Evolutionary conservation across 2,329 filamentous ascomycete species (phyloP), one percentile per base, ranked within the genome.

Genomic region (Cladophialophora psammophila): DNA sequence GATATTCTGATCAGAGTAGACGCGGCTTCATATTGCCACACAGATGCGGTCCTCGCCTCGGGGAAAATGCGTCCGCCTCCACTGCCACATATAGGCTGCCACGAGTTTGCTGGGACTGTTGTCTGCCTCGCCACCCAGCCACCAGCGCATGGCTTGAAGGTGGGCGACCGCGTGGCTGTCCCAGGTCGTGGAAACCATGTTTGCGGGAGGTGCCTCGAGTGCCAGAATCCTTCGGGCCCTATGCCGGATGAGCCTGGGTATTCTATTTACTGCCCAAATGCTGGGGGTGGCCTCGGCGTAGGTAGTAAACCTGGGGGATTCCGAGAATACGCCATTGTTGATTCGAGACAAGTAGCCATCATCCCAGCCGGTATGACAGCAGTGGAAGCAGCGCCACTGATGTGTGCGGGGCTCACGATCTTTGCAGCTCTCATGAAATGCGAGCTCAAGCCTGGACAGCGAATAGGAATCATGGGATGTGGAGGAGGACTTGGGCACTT

Each of bases 401-500:
- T 71, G 68, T 71, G 69, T 55, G 69, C 68, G 20, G 70, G 70
- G 6, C 64, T 70, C 20, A 72, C 70, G 7, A 63, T 72, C 50
- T 72, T 55, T 42, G 54, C 62, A 8, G 67, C 68, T 7, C 18
- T 72, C 7, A 68, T 34, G 31, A 64, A 60, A 53, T 65, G 64
- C 35, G 55, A 65, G 12, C 57, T 69, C 31, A 31, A 56, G 12
- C 67, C 64, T 0, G 77, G 78, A 0, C 75, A 76, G 50, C 68
- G 78, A 20, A 84, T 94, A 69, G 92, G 91, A 9, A 82, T 94
- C 4, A 89, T 93, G 59, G 91, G 91, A 1, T 78, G 76, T 42
- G 83, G 94, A 0, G 91, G 91, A 65, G 91, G 91, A 1, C 83
- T 94, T 0, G 91, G 91, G 3, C 91, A 94, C 77, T 77, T 94